These are phyloP conservation scores for Magnolia kwangsiensis DNA, from an alignment of 164 flowering plant genomes.

Conservation along the genomic window DNA sequence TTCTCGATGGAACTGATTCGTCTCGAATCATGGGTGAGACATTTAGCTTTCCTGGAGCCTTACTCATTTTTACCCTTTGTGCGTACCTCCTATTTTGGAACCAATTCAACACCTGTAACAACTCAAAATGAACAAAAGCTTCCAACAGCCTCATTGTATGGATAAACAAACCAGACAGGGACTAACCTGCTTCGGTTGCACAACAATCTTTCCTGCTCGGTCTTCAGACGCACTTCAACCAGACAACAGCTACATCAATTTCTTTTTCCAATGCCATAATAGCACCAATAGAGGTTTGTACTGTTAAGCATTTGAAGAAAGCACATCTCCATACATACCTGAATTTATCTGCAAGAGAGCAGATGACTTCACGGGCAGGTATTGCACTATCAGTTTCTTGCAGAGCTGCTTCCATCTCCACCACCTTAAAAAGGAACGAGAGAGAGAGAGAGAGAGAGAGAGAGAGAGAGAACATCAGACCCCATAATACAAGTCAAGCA, in stretches of 20 bases:
- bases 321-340: slow-evolving; percentile 38
- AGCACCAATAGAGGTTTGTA: background rate
- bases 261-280: background rate
- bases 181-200: slow-evolving; percentile 85
- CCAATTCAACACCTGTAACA: slow-evolving; percentile 89
- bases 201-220: slow-evolving; percentile 69
- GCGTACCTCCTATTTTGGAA: slow-evolving; percentile 95
- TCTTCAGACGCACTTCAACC: slow-evolving; percentile 58
- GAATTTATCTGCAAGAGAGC: slow-evolving; percentile 76
- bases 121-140: slow-evolving; percentile 14
- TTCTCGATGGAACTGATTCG: slow-evolving; percentile 40
- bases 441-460: background rate
- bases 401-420: slow-evolving; percentile 77
- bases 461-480: background rate
- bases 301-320: background rate
- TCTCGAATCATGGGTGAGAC: slow-evolving; percentile 53
- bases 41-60: slow-evolving; percentile 55
- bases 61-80: slow-evolving; percentile 60
- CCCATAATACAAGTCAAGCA: background rate
- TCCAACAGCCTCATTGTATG: background rate
- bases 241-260: slow-evolving; percentile 4
- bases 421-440: slow-evolving; percentile 36
- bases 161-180: background rate
- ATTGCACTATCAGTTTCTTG: slow-evolving; percentile 55
- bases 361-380: slow-evolving; percentile 74